Base-by-base conservation (phyloP, 306 rosid species). In the Medicago lupulina region DNA sequence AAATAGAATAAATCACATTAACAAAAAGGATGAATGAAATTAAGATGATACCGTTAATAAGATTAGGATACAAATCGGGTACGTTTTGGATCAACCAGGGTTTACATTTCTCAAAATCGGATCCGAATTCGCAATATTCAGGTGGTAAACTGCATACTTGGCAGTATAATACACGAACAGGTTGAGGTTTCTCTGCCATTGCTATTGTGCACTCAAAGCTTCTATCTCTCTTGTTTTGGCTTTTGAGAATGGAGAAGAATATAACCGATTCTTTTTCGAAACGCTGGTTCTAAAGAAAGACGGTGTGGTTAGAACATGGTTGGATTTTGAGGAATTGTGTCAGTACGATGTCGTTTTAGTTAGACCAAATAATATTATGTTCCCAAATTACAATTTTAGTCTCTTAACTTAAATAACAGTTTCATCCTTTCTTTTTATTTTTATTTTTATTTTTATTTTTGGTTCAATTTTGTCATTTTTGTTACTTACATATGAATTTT, bases 21-120 rank as follows among this genome's bases (percentile, higher is more conserved):
- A 28, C n/a, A n/a, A n/a, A n/a, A n/a, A n/a, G n/a, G 14, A 23
- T 38, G 9, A 16, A 36, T 64, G 9, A 16, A 34, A 17, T 16
- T 16, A 17, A 55, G 3, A 18, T 5, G 7, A 19, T 18, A 92
- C 99, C 98, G 85, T 86, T 85, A 43, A 89, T 69, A 72, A 96
- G 97, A 89, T 92, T 87, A 10, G 98, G 99, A 75, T 90, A 96
- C 12, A 90, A 64, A 79, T 89, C 86, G 3, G 98, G 96, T 41
- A 87, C 97, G 76, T 96, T 90, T 61, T 86, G 92, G 87, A 96
- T 84, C 90, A 96, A 87, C 99, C 99, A 96, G 82, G 99, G 99
- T 83, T 92, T 96, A 90, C 99, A 96, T 86, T 89, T 90, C 38
- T 86, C 97, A 79, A 96, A 90, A 92, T 96, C 97, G 78, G 98